Conservation (phyloP, 768 basidiomycete species). For the Lactifluus pinguis region DNA sequence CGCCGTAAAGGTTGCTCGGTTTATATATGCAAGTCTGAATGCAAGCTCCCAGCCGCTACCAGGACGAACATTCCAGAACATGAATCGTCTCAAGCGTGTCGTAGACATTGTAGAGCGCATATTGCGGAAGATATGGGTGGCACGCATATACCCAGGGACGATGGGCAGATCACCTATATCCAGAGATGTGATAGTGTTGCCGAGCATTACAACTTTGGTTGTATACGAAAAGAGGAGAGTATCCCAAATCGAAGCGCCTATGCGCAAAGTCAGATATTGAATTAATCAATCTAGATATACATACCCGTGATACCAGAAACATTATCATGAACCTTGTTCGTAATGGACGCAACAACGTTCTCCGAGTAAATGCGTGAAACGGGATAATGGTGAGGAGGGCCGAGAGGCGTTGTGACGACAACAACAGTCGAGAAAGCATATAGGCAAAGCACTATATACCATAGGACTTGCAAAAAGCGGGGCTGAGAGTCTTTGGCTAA, state of each 20-base stretch:
- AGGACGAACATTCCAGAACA: slow-evolving; percentile 47
- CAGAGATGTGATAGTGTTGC: slow-evolving; percentile 60
- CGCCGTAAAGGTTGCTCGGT: slow-evolving; percentile 32
- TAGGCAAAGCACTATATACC: slow-evolving; percentile 44
- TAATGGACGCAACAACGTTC: slow-evolving; percentile 50
- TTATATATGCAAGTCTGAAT: slow-evolving; percentile 54
- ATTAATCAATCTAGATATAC: slow-evolving; percentile 5
- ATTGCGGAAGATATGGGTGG: slow-evolving; percentile 46
- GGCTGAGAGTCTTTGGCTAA: slow-evolving; percentile 13
- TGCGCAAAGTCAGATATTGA: neutral
- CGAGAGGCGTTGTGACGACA: slow-evolving; percentile 49
- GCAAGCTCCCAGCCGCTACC: slow-evolving; percentile 59
- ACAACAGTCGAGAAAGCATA: slow-evolving; percentile 39
- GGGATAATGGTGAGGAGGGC: slow-evolving; percentile 69
- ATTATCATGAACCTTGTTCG: slow-evolving; percentile 59
- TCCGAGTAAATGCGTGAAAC: slow-evolving; percentile 66
- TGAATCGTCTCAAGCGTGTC: slow-evolving; percentile 38
- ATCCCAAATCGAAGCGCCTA: slow-evolving; percentile 51
- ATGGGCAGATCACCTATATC: slow-evolving; percentile 87
- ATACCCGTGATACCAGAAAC: slow-evolving; percentile 56
- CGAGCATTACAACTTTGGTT: slow-evolving; percentile 80
- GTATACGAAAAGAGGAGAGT: slow-evolving; percentile 79
- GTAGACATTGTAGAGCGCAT: slow-evolving; percentile 54
- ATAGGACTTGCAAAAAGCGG: slow-evolving; percentile 30
- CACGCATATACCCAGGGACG: slow-evolving; percentile 64